Conservation (phyloP, 495 filamentous ascomycete genomes). For the Aspergillus kassunensis region DNA sequence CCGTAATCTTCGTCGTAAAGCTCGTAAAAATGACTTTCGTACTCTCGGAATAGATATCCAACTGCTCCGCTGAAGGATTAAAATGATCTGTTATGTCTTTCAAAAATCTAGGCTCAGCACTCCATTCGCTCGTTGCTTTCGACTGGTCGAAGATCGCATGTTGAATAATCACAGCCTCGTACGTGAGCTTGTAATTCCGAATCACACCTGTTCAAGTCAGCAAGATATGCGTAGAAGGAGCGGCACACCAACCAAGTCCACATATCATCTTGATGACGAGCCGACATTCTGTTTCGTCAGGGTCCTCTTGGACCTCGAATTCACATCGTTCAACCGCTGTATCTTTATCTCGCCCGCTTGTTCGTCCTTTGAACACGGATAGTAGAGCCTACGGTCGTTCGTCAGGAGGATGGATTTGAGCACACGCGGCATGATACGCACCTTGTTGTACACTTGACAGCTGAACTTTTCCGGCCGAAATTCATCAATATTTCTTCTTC, state of each 20-base stretch:
- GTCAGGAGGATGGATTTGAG: not conserved
- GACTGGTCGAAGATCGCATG: conserved; percentile 82
- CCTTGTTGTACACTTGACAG: conserved; percentile 72
- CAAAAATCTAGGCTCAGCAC: conserved; percentile 66
- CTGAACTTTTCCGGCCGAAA: conserved; percentile 52
- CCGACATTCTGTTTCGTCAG: conserved; percentile 68
- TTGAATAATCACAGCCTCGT: conserved; percentile 75
- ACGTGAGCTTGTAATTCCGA: conserved; percentile 88
- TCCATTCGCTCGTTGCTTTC: conserved; percentile 71
- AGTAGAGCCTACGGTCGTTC: conserved; percentile 54
- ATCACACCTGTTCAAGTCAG: conserved; percentile 61
- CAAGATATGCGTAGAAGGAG: not conserved
- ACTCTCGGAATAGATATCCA: conserved; percentile 78
- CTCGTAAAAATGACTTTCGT: conserved; percentile 78
- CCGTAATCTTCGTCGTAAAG: conserved; percentile 85
- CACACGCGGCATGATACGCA: not conserved
- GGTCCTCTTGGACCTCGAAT: conserved; percentile 71
- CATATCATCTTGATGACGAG: conserved; percentile 80
- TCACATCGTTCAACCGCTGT: conserved; percentile 84
- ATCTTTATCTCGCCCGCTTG: conserved; percentile 64
- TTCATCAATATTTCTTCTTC: conserved; percentile 7
- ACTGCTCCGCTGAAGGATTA: conserved; percentile 80
- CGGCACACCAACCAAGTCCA: conserved; percentile 61
- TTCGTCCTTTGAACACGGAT: conserved; percentile 67
- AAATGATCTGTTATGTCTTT: conserved; percentile 90